These are phyloP conservation scores for Penicillium coffeae DNA, from an alignment of 495 filamentous ascomycete genomes.

Conservation along the genomic window DNA sequence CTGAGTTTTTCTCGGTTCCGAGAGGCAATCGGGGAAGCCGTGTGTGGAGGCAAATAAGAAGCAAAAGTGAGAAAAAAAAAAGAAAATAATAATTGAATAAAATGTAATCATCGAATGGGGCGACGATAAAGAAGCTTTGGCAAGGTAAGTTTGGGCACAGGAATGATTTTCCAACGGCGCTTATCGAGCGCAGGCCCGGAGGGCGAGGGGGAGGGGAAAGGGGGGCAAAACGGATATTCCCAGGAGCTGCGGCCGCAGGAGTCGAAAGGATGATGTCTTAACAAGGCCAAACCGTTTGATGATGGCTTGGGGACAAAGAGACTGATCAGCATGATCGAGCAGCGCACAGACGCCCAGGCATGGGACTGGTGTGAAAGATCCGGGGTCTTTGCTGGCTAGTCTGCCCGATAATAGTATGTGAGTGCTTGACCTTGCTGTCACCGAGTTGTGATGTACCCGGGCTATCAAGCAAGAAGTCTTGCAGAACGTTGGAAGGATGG, in stretches of 20 bases:
- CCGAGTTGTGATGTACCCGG: no score
- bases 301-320: constrained; percentile 8
- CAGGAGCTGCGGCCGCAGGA: constrained; percentile 12
- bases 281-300: constrained; percentile 21
- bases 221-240: neutral
- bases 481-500: no score
- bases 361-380: constrained; percentile 16
- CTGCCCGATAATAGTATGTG: no score
- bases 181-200: constrained; percentile 8
- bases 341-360: constrained; percentile 25
- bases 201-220: constrained; percentile 1
- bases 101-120: neutral
- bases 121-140: neutral
- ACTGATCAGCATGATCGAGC: constrained; percentile 22
- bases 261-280: constrained; percentile 21
- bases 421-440: no score
- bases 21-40: no score
- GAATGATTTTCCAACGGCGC: constrained; percentile 18
- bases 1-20: no score
- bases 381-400: constrained; percentile 15
- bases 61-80: constrained; percentile 4
- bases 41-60: neutral
- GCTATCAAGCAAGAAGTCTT: no score
- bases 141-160: neutral
- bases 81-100: constrained; percentile 1